Base-by-base conservation (phyloP, 2,329 filamentous ascomycete species). In the Nannizzia gypsea region DNA sequence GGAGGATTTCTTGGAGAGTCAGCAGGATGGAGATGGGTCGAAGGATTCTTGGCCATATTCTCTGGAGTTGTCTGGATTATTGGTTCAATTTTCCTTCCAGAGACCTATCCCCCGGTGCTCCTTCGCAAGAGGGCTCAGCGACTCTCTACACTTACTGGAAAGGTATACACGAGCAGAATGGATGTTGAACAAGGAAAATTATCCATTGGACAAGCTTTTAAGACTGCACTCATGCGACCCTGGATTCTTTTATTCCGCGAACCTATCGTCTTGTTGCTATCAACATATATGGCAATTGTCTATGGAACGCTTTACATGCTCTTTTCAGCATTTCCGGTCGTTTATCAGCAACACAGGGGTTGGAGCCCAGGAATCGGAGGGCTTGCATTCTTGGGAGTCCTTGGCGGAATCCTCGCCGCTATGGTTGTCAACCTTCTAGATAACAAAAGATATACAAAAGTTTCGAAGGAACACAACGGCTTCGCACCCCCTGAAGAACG, bases 241-340 rank as follows among this genome's bases (percentile, higher is more conserved):
- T 87, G 85, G 83, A 75, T 85, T 52, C 78, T 89, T 58, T 78
- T 89, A 6, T 85, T 89, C 75, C 74, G 75, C 60, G 86, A 89
- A 67, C 86, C 86, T 1, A 89, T 88, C 63, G 83, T 87, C 24
- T 69, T 86, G 9, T 73, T 87, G 8, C 76, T 83, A 2, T 81
- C 80, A 40, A 75, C 88, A 26, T 89, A 88, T 74, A 81, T 86
- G 76, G 83, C 84, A 60, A 84, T 80, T 65, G 58, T 65, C 9
- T 64, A 63, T 50, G 59, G 67, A 22, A 81, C 79, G 0, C 68
- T 83, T 3, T 83, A 82, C 68, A 75, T 82, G 68, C 76, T 83
- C 66, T 84, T 85, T 64, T 78, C 78, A 17, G 81, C 82, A 11
- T 83, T 83, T 70, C 81, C 83, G 3, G 83, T 88, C 66, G 84